Base-by-base conservation (phyloP, 169 alveolate genomes). In the Babesia caballi region DNA sequence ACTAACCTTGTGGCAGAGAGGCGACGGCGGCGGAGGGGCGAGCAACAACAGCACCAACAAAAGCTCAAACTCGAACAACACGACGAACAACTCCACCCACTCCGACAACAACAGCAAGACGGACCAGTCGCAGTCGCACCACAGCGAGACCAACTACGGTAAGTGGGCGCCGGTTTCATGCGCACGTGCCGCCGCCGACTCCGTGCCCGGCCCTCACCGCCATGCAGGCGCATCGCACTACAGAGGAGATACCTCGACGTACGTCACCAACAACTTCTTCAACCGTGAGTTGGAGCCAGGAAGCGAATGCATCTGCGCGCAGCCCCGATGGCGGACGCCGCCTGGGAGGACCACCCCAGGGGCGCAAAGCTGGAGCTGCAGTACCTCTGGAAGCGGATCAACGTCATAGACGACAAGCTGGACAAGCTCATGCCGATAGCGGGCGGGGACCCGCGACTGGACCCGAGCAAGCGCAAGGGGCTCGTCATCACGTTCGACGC, bases 181-280 rank as follows among this genome's bases (percentile, higher is more conserved):
- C 0, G 42, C 3, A 32, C 69, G 40, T 23, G 12, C 44, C 28
- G 28, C 41, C n/a, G n/a, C 51, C 38, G 23, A 23, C 36, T 12
- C 25, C n/a, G 28, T 17, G 25, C 15, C 41, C 14, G 4, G 50
- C 15, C 27, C 27, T 27, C 30, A 44, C 7, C 35, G 73, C 60
- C 2, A 11, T 36, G 19, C 68, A 67, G 78, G 66, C 42, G 44
- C 78, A 8, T 66, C 85, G 32, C 23, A 57, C 66, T 71, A 77
- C 52, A 33, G 52, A 7, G 85, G 85, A 2, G 85, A 77, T 51
- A 77, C 85, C 19, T 77, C 85, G 4, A 80, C 88, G n/a, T 58
- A 52, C 67, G 88, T 80, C 28, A 80, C 88, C 19, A 80, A 80
- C 66, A 80, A 80, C 70, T 80, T 80, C 42, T 80, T 44, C 68